Percentiles rank a stretch among this genome's conserved stretches.
phyloP scores from a whole-genome alignment of 257 asterid species.

The Paulownia fortunei region DNA sequence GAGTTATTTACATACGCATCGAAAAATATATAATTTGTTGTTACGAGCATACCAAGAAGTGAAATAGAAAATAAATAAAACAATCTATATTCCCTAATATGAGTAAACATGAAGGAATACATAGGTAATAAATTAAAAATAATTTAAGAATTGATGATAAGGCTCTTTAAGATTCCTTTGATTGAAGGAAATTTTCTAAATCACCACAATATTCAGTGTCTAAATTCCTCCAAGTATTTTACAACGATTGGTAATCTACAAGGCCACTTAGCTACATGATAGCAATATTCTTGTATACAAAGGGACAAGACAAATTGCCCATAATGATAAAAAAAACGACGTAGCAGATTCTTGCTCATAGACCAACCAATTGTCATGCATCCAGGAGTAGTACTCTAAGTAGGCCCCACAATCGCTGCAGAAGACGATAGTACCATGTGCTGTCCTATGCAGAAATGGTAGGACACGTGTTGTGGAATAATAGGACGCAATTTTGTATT shows the following conservation, averaged over 20 bases:
- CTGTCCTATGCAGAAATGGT: neutral
- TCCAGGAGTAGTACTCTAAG: conserved; percentile 14
- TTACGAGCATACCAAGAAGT: too few relatives aligned
- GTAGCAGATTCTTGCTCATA: conserved; percentile 7
- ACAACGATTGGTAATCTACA: conserved; percentile 13
- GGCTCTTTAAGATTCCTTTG: neutral
- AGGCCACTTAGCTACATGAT: conserved; percentile 29
- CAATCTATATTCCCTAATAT: too few relatives aligned
- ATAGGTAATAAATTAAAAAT: neutral
- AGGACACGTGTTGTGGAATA: neutral
- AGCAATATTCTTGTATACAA: conserved; percentile 15
- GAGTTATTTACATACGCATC: too few relatives aligned
- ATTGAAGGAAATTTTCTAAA: too few relatives aligned
- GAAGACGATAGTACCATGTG: conserved; percentile 32
- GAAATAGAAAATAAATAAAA: too few relatives aligned
- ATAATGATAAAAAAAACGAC: neutral
- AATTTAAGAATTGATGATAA: neutral
- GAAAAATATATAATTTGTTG: too few relatives aligned
- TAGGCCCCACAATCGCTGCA: conserved; percentile 30
- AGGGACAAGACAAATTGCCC: conserved; percentile 6
- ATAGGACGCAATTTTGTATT: neutral
- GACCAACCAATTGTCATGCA: conserved; percentile 41
- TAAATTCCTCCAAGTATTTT: neutral
- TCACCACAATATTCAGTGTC: neutral
- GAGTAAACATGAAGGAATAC: too few relatives aligned